Evolutionary conservation across 148 eudicot species (phyloP), one percentile per base, ranked within the genome.

Genomic region (Silene uniflora): DNA sequence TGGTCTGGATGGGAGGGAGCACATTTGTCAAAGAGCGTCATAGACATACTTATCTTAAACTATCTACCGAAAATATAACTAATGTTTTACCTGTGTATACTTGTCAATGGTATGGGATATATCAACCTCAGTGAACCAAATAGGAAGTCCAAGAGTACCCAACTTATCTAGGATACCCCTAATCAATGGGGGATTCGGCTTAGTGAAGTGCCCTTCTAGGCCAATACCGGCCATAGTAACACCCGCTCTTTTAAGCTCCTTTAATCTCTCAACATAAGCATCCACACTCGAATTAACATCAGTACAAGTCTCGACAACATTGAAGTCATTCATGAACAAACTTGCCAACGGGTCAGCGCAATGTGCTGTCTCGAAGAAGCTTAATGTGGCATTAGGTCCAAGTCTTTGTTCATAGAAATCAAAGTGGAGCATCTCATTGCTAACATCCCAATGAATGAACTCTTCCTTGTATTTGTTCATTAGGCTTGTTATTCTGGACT

Each of bases 111-210:
- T 79, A 17, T 78, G 74, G 73, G 87, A 84, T n/a, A 95, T 86
- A 80, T 95, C 98, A 58, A 92, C 89, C 62, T 92, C 98, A 21
- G 98, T 95, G 27, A 95, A 82, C 98, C 96, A 95, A 73, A 92
- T 87, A 2, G 98, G 97, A 72, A 90, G 87, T 42, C 85, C 83
- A 11, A 95, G 82, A 5, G 89, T 90, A 16, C 87, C 89, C 71
- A 95, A 81, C 72, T 95, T 95, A 78, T 95, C 98, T 16, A 95
- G 73, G 46, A 83, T 73, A 29, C 84, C 97, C 63, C 98, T 87
- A 70, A 92, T 90, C 16, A 92, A 80, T 8, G 97, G 91, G 73
- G 82, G 85, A 73, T 92, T 92, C 9, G 97, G 99, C 14, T 83
- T 82, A 12, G 72, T 67, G 62, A 95, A 92, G 25, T 95, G 99